Conservation (phyloP, 2,329 filamentous ascomycete genomes). For the Diatrype stigma region DNA sequence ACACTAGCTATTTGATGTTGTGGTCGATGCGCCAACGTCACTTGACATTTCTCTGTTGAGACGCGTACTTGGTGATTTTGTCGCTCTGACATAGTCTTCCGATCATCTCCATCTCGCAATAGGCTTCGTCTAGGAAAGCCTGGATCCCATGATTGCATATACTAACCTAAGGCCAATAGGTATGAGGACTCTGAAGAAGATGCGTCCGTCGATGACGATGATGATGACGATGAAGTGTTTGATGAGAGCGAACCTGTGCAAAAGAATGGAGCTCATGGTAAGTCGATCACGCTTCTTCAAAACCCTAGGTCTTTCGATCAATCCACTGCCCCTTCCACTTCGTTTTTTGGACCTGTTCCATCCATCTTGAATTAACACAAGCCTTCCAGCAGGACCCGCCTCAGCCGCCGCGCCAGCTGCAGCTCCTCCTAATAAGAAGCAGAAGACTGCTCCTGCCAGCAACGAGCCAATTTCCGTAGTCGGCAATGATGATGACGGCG, state of each 20-base stretch:
- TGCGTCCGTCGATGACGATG: conserved; percentile 27
- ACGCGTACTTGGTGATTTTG: conserved; percentile 6
- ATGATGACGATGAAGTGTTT: conserved; percentile 26
- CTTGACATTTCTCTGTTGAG: conserved; percentile 4
- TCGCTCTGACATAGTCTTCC: conserved; percentile 2
- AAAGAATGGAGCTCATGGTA: conserved; percentile 28
- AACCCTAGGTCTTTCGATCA: not conserved
- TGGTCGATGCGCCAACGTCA: conserved; percentile 16
- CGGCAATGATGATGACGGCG: conserved; percentile 20
- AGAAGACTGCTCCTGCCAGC: conserved; percentile 22
- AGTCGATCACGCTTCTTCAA: conserved; percentile 6
- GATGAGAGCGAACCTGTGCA: conserved; percentile 24
- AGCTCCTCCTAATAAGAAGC: conserved; percentile 26
- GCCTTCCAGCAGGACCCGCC: conserved; percentile 6
- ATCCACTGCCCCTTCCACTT: no score
- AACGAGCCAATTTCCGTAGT: conserved; percentile 18
- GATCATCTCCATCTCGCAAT: not conserved
- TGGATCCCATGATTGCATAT: not conserved
- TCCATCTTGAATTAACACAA: conserved; percentile 2
- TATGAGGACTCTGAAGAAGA: conserved; percentile 29
- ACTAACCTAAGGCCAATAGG: conserved; percentile 18
- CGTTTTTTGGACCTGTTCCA: not conserved
- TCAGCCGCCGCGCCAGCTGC: conserved; percentile 18
- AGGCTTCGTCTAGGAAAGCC: not conserved
- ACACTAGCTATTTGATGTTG: conserved; percentile 4